Conservation (phyloP, 164 flowering plant species). For the Aristolochia contorta region DNA sequence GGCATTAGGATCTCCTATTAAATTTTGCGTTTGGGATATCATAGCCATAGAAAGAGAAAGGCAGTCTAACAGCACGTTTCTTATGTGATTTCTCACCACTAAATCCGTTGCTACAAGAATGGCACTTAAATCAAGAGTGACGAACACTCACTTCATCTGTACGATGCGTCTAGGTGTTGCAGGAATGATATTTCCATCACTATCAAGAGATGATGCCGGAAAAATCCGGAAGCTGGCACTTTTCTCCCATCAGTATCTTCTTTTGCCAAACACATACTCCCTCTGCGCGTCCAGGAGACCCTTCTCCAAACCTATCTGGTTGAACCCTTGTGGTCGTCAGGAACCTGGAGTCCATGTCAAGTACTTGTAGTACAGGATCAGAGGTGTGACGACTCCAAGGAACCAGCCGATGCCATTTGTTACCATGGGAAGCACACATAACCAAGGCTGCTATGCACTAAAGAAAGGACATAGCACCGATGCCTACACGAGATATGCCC, state of each 20-base stretch:
- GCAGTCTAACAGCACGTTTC: too few species aligned
- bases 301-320: background rate
- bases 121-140: too few species aligned
- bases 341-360: conserved; percentile 21
- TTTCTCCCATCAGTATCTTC: conserved; percentile 87
- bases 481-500: conserved; percentile 17
- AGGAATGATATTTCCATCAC: conserved; percentile 45
- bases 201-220: conserved; percentile 74
- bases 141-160: conserved; percentile 19
- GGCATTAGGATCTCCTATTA: too few species aligned
- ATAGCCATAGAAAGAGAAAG: too few species aligned
- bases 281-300: conserved; percentile 17
- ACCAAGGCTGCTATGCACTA: conserved; percentile 38
- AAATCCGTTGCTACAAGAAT: too few species aligned
- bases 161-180: conserved; percentile 21
- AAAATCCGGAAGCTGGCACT: conserved; percentile 75
- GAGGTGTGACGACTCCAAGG: conserved; percentile 20
- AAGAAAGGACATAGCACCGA: conserved; percentile 23
- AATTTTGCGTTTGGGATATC: too few species aligned
- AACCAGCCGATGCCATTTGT: conserved; percentile 23
- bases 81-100: too few species aligned
- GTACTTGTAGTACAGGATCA: conserved; percentile 37
- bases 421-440: conserved; percentile 66
- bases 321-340: conserved; percentile 3
- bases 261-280: conserved; percentile 57